Conservation (phyloP, 768 basidiomycete species). For the Boletus sp. region DNA sequence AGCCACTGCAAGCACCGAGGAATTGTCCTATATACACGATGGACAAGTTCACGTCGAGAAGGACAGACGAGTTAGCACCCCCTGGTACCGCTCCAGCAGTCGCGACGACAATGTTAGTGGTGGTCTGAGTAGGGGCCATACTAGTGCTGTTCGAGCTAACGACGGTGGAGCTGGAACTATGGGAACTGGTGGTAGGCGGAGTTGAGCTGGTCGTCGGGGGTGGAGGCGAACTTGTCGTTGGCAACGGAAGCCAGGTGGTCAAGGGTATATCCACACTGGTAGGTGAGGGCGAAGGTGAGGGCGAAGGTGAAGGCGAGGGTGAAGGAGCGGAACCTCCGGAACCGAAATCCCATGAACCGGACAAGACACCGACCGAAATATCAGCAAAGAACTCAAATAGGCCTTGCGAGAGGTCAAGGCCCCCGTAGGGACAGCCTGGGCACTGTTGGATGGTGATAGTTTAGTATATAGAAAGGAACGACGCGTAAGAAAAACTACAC, state of each 20-base stretch:
- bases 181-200: constrained; percentile 14
- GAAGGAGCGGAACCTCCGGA: constrained; percentile 24
- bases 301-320: constrained; percentile 15
- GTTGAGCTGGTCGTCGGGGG: constrained; percentile 22
- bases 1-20: constrained; percentile 11
- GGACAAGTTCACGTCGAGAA: constrained; percentile 15
- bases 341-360: constrained; percentile 55
- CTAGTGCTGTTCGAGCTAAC: constrained; percentile 22
- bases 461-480: neutral
- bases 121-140: constrained; percentile 19
- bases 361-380: constrained; percentile 50
- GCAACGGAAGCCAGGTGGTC: constrained; percentile 24
- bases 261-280: constrained; percentile 5
- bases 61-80: constrained; percentile 5
- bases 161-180: constrained; percentile 6
- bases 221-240: constrained; percentile 23
- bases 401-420: constrained; percentile 66
- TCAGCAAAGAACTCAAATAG: constrained; percentile 63
- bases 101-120: constrained; percentile 12
- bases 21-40: constrained; percentile 21
- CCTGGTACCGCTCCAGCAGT: constrained; percentile 12
- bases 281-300: constrained; percentile 16
- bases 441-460: constrained; percentile 41
- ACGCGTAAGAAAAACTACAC: constrained; percentile 2
- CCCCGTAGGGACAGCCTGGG: constrained; percentile 61